Evolutionary conservation across 768 basidiomycete species (phyloP), one percentile per base, ranked within the genome.

Genomic region (Boletus reticuloceps): DNA sequence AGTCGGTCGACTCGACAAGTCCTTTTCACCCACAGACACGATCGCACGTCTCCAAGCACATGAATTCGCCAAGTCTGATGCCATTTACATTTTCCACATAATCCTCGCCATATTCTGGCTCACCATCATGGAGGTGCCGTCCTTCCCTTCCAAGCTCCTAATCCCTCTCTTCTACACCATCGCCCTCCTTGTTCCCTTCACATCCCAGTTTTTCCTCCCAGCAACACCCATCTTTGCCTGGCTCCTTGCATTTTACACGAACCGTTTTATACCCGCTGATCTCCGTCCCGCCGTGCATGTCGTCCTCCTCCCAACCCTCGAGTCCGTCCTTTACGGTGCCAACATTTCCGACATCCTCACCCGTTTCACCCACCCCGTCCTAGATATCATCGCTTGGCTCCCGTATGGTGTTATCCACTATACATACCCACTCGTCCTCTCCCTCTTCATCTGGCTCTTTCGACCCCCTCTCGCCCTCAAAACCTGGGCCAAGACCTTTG

Each of bases 341-440:
- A 98, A 98, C 73, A 94, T 98, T 54, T 96, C 93, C 36, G 95
- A 98, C 73, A 88, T 98, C 69, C 86, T 98, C 56, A 98, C 96
- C 22, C 83, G 94, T 17, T 95, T 85, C 73, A 98, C 96, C 11
- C 92, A 96, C 67, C 91, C 94, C 16, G 61, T 92, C 41, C 84
- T 99, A 57, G 96, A 98, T 69, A 82, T 98, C 64, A 65, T 97
- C 41, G 95, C 96, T 1, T 98, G 96, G 97, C 67, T 98, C 1
- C 95, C 97, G 0, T 99, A 99, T 64, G 97, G 97, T n/a, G 82
- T 98, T 46, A 77, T 85, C 17, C 97, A 99, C 72, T 99, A 96
- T 72, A 78, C 78, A 42, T 69, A 89, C 55, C 97, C 97, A 1
- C 89, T 97, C 71, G 74, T 96, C 56, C 83, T 98, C 46, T 93